phyloP scores from a whole-genome alignment of 108 stramenopile genomes.

The Discostella pseudostelligera region DNA sequence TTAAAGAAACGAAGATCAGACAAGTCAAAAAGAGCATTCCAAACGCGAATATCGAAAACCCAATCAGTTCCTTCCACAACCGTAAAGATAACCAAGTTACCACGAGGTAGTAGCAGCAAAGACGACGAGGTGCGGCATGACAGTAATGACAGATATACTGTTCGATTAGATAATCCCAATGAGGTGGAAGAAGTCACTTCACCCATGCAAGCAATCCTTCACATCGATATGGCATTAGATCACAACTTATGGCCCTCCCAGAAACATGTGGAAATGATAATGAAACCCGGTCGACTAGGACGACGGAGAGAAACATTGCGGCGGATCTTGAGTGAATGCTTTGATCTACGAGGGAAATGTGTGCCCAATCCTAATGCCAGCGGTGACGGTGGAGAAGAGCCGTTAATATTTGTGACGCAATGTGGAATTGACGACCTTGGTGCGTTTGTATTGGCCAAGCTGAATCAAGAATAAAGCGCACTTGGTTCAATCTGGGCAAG shows the following conservation, averaged over 20 bases:
- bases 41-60: slow-evolving; percentile 50
- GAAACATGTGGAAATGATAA: slow-evolving; percentile 59
- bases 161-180: not conserved
- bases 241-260: slow-evolving; percentile 32
- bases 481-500: no score
- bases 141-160: slow-evolving; percentile 4
- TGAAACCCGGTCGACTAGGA: slow-evolving; percentile 49
- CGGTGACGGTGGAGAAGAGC: slow-evolving; percentile 3
- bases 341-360: slow-evolving; percentile 71
- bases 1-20: slow-evolving; percentile 33
- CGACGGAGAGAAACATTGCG: slow-evolving; percentile 51
- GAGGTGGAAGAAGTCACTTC: slow-evolving; percentile 3
- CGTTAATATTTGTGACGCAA: slow-evolving; percentile 43
- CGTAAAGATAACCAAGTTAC: slow-evolving; percentile 21
- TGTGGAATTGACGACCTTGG: slow-evolving; percentile 54
- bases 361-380: slow-evolving; percentile 35
- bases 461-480: slow-evolving; percentile 25
- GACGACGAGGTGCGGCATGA: slow-evolving; percentile 6
- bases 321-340: slow-evolving; percentile 60
- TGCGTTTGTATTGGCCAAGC: slow-evolving; percentile 41
- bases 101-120: slow-evolving; percentile 1
- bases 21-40: slow-evolving; percentile 57
- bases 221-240: slow-evolving; percentile 62
- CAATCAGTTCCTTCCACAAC: slow-evolving; percentile 15
- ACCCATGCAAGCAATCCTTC: slow-evolving; percentile 53